Evolutionary conservation across 116 monocot species (phyloP).

Genomic region (Papilionanthe hybrid): DNA sequence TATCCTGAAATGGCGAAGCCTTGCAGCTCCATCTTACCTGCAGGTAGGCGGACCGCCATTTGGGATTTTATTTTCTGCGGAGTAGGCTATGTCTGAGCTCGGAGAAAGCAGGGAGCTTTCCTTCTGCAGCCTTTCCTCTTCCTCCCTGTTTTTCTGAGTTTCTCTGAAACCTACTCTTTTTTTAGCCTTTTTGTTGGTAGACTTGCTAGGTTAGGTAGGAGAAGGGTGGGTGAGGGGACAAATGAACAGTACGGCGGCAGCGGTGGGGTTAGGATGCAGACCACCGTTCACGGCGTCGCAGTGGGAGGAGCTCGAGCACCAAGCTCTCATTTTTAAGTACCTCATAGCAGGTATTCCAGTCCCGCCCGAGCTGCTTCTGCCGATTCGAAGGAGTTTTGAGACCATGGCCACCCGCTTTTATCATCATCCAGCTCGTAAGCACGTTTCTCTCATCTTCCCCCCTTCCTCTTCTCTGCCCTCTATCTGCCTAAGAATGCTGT

Average conservation of each 20-base stretch:
- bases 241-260: constrained; percentile 15
- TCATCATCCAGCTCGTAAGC: constrained; percentile 18
- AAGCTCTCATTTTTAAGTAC: constrained; percentile 36
- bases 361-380: constrained; percentile 24
- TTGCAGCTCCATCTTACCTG: constrained; percentile 2
- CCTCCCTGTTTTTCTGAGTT: constrained; percentile 3
- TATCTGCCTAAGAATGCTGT: too few relatives aligned
- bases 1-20: constrained; percentile 4
- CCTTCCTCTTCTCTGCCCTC: not conserved
- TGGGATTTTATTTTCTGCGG: not conserved
- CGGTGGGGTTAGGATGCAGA: constrained; percentile 7
- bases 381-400: constrained; percentile 18
- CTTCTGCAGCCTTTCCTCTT: constrained; percentile 11
- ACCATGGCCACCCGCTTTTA: constrained; percentile 31
- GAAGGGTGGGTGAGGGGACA: constrained; percentile 9
- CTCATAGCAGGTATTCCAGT: constrained; percentile 25
- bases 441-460: not conserved
- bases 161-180: constrained; percentile 6
- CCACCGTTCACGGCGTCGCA: constrained; percentile 33
- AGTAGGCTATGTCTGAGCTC: constrained; percentile 2
- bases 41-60: constrained; percentile 8
- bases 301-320: constrained; percentile 40
- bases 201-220: constrained; percentile 7
- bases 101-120: constrained; percentile 2
- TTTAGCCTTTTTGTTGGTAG: not conserved